Base-by-base conservation (phyloP, 352 stramenopile species). In the Phytophthora cajani region DNA sequence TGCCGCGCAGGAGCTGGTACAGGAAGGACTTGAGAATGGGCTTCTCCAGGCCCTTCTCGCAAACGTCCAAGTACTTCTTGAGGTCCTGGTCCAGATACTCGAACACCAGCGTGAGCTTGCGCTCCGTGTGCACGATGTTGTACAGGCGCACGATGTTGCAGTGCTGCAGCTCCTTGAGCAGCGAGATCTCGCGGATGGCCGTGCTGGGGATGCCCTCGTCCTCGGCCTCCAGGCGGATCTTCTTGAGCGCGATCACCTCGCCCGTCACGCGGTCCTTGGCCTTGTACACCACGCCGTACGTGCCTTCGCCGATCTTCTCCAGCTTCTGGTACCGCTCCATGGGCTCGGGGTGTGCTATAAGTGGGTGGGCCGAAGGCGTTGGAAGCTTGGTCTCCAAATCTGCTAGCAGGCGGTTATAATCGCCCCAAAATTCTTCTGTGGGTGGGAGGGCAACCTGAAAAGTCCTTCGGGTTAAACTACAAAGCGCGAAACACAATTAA, bases 41-140 rank as follows among this genome's bases (percentile, higher is more conserved):
- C 65, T 80, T 89, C 65, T 99, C 97, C 19, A 99, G 84, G 4
- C 97, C 97, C 30, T 97, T 97, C 77, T 99, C 97, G 78, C 97
- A 99, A 46, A 99, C 93, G 74, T 99, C 98, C 32, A 99, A 83
- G 79, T 99, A 99, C 79, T 99, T 99, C 82, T 99, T 99, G 17
- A 99, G 86, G 80, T 99, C 98, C 79, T 99, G 97, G 78, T 99
- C 98, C 25, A 99, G 79, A 81, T 99, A 99, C 87, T 99, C 98
- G 81, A 99, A 99, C 17, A 99, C 98, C 16, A 99, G 89, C 57
- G 98, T 99, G 52, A 99, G 88, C 80, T 99, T 98, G 40, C 93
- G 85, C 78, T 99, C 97, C 47, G 97, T 99, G 87, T 99, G 98
- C 62, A 99, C 97, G 14, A 99, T 98, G 82, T 99, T 99, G 87